Conservation (phyloP, 352 stramenopile genomes). For the Pythium graminicola region DNA sequence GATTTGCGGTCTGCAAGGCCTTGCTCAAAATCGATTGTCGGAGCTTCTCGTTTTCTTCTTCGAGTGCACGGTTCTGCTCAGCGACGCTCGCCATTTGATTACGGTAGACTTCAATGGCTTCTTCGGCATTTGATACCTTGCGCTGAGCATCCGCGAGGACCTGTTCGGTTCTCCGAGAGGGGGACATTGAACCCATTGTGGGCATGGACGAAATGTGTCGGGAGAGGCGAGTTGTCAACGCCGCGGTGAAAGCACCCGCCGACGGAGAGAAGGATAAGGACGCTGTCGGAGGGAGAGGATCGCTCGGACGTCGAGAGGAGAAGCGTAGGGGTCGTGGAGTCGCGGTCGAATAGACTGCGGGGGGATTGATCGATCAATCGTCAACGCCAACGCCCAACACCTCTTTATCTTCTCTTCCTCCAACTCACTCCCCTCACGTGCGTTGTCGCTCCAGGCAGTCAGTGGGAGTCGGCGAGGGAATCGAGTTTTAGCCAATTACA, state of each 20-base stretch:
- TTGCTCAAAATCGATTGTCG: slow-evolving; percentile 69
- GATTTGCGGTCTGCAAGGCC: slow-evolving; percentile 68
- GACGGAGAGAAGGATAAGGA: background rate
- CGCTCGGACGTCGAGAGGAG: background rate
- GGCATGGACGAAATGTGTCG: slow-evolving; percentile 21
- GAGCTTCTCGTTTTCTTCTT: slow-evolving; percentile 80
- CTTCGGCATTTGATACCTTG: slow-evolving; percentile 70
- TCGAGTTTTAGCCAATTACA: slow-evolving; percentile 14
- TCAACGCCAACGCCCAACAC: slow-evolving; percentile 2
- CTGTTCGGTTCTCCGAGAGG: slow-evolving; percentile 21
- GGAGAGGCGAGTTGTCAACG: background rate
- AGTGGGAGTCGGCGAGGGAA: slow-evolving; percentile 14
- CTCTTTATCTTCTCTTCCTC: slow-evolving; percentile 25
- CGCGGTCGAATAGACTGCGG: no score
- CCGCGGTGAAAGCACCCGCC: background rate
- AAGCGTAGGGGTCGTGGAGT: no score
- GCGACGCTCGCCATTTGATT: slow-evolving; percentile 40
- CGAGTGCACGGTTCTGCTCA: slow-evolving; percentile 65
- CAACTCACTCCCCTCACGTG: slow-evolving; percentile 14
- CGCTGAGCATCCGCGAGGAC: slow-evolving; percentile 61
- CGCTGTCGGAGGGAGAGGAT: background rate
- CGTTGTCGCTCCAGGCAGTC: slow-evolving; percentile 17
- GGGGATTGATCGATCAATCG: background rate
- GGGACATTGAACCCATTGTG: slow-evolving; percentile 25
- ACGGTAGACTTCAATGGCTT: slow-evolving; percentile 49